phyloP scores from a whole-genome alignment of 257 asterid species.

The Verbascum thapsus region DNA sequence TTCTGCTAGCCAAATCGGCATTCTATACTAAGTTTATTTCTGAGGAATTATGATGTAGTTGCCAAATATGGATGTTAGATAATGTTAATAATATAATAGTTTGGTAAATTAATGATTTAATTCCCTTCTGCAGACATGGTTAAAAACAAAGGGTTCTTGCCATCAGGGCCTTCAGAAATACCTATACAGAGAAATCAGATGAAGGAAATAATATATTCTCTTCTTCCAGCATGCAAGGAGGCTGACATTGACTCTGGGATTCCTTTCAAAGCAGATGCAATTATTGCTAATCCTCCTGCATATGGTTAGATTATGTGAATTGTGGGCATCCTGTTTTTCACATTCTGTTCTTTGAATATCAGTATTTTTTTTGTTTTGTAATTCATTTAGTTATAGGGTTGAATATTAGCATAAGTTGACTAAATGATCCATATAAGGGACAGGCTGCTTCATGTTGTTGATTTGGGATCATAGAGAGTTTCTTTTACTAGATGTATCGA shows the following conservation, averaged over 20 bases:
- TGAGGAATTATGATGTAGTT: slow-evolving; percentile 7
- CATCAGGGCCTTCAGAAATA: slow-evolving; percentile 98
- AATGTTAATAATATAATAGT: not conserved
- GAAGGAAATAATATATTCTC: slow-evolving; percentile 80
- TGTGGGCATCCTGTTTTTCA: not conserved
- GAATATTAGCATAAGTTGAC: slow-evolving; percentile 6
- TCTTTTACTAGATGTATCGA: slow-evolving; percentile 4
- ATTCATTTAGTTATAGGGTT: slow-evolving; percentile 15
- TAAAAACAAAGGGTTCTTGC: slow-evolving; percentile 96
- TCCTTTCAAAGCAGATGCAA: slow-evolving; percentile 91
- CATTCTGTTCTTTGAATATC: slow-evolving; percentile 6
- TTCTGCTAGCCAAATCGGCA: not conserved
- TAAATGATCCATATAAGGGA: slow-evolving; percentile 3
- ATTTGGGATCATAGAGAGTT: not conserved
- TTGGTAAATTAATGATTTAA: slow-evolving; percentile 14
- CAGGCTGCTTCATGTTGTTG: slow-evolving; percentile 12
- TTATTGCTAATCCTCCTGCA: slow-evolving; percentile 91
- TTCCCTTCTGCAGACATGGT: slow-evolving; percentile 78
- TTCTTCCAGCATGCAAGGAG: slow-evolving; percentile 84
- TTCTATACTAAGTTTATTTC: slow-evolving; percentile 4
- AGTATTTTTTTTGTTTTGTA: not conserved
- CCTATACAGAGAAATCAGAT: slow-evolving; percentile 81
- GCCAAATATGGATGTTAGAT: not conserved
- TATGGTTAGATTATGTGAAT: slow-evolving; percentile 58
- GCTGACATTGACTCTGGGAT: slow-evolving; percentile 85